Evolutionary conservation across 345 rosid genomes (phyloP).

Genomic region (Salix dunnii): DNA sequence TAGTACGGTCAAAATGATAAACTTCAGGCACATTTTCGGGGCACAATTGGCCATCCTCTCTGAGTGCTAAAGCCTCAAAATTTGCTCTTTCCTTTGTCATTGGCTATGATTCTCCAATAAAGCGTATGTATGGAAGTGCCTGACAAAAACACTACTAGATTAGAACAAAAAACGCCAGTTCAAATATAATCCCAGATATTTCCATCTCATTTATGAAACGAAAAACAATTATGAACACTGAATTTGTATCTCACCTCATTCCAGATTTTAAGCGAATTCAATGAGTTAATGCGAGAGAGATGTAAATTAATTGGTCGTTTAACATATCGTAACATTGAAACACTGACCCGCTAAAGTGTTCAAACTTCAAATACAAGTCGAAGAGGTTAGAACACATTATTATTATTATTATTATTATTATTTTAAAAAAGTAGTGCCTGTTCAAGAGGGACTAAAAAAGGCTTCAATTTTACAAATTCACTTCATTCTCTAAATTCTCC

Average conservation of each 20-base stretch:
- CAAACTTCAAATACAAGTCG: background rate
- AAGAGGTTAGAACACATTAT: background rate
- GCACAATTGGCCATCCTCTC: constrained; percentile 60
- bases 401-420: too few relatives aligned
- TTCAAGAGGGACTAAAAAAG: background rate
- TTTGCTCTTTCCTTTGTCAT: constrained; percentile 93
- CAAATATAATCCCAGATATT: background rate
- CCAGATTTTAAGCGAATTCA: background rate
- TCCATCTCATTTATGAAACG: background rate
- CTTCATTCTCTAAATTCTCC: background rate
- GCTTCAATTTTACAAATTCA: background rate
- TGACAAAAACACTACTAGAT: constrained; percentile 19
- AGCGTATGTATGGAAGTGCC: constrained; percentile 93
- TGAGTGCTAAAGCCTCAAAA: constrained; percentile 64
- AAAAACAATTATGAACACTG: background rate
- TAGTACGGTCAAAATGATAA: constrained; percentile 80
- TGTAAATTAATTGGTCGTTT: background rate
- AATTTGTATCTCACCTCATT: background rate
- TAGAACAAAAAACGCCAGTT: background rate
- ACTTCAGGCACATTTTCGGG: constrained; percentile 87
- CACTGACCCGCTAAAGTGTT: background rate
- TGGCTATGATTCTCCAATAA: constrained; percentile 95
- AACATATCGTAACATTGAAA: background rate
- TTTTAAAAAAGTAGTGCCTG: background rate
- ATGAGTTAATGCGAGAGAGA: background rate